These are phyloP conservation scores for Entonaema liquescens DNA, from an alignment of 495 filamentous ascomycete genomes.

Conservation along the genomic window DNA sequence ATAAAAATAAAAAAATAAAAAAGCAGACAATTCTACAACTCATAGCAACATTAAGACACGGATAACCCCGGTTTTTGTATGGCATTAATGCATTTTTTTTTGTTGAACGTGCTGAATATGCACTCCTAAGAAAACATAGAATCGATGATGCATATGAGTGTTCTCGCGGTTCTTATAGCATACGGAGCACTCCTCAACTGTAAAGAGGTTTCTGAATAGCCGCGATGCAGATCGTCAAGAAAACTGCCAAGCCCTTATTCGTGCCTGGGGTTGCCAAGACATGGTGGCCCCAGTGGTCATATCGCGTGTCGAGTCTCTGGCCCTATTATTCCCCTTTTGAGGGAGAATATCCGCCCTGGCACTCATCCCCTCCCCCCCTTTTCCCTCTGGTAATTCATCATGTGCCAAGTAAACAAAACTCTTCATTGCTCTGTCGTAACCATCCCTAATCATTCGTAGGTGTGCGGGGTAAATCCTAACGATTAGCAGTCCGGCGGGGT, in stretches of 20 bases:
- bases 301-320: slow-evolving; percentile 35
- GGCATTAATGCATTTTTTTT: slow-evolving; percentile 40
- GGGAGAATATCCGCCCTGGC: slow-evolving; percentile 18
- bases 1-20: background rate
- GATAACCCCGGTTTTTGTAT: background rate
- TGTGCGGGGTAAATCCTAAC: slow-evolving; percentile 30
- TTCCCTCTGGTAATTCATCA: slow-evolving; percentile 21
- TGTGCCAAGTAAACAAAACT: slow-evolving; percentile 41
- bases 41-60: background rate
- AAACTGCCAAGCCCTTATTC: slow-evolving; percentile 5
- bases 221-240: slow-evolving; percentile 18
- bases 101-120: slow-evolving; percentile 32
- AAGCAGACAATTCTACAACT: slow-evolving; percentile 1
- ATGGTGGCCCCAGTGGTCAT: slow-evolving; percentile 23
- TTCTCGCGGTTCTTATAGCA: slow-evolving; percentile 29
- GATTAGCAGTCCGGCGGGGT: slow-evolving; percentile 13
- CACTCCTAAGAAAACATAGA: slow-evolving; percentile 36
- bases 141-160: slow-evolving; percentile 24
- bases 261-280: slow-evolving; percentile 7
- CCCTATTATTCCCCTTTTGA: slow-evolving; percentile 8
- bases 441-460: slow-evolving; percentile 23
- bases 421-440: slow-evolving; percentile 37
- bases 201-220: slow-evolving; percentile 24
- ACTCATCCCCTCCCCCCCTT: slow-evolving; percentile 11
- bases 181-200: slow-evolving; percentile 21